Base-by-base conservation (phyloP, 352 stramenopile species). In the Phytophthora vignae region DNA sequence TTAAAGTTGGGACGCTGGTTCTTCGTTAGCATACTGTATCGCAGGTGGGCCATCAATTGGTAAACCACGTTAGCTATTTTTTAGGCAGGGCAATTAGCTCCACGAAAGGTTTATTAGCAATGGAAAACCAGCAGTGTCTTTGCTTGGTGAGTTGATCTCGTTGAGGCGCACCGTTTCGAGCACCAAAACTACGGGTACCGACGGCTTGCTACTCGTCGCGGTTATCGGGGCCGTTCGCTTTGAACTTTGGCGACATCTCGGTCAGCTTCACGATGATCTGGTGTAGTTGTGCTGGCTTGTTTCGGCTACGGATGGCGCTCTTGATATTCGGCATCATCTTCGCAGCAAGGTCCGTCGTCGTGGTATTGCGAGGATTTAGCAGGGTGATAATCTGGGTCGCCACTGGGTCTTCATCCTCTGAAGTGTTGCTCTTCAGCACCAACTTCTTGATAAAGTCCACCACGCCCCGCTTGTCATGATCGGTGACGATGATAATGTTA, bases 281-380 rank as follows among this genome's bases (percentile, higher is more conserved):
- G 25, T n/a, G 44, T 25, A 71, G 38, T 31, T 65, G 44, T 5
- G 1, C 49, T 2, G 64, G 64, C 29, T 60, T 64, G 5, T 17
- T 38, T 19, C 55, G 64, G 27, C 40, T 71, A 36, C 48, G 63
- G 36, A 65, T 1, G 11, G 64, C 64, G 12, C 22, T 44, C 49
- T 65, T 71, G 64, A 71, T 71, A 6, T 65, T 58, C 0, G 64
- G 55, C 42, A 71, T 36, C 64, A 71, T 71, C 49, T 60, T 64
- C 22, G 11, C 11, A 19, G 64, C 48, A 12, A 67, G 4, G 49
- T 67, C 50, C 25, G 25, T 29, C 49, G 64, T 55, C 17, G 63
- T 55, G 19, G n/a, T 55, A 33, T 58, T 65, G 10, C 27, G 46
- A 46, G 55, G 53, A 12, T 54, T 49, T 15, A 71, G 25, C n/a